Conservation (phyloP, 345 rosid genomes). For the Dovyalis caffra region DNA sequence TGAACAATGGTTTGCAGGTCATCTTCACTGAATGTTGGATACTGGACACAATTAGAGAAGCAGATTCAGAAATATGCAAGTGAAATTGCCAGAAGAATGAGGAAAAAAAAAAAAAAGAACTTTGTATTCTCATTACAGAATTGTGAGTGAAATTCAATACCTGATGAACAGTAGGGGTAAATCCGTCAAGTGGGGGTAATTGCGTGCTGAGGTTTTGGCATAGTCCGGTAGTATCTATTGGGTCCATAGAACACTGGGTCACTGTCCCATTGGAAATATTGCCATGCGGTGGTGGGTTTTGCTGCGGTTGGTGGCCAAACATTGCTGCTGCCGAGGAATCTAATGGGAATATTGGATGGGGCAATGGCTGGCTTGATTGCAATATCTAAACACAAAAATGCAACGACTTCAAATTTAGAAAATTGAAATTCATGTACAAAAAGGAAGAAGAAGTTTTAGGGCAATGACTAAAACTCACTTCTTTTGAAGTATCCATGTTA, state of each 20-base stretch:
- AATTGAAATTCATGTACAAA: neutral
- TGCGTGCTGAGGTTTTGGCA: conserved; percentile 43
- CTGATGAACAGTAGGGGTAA: conserved; percentile 46
- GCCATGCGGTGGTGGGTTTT: conserved; percentile 35
- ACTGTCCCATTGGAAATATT: conserved; percentile 38
- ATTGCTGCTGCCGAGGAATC: conserved; percentile 52
- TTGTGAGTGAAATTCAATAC: too few species aligned
- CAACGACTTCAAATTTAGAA: neutral
- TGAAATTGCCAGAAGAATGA: neutral
- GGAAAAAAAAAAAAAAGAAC: neutral
- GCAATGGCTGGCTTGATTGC: conserved; percentile 44
- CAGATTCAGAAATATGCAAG: neutral
- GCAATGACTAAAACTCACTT: conserved; percentile 48
- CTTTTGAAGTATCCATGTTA: conserved; percentile 64
- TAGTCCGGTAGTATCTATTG: conserved; percentile 28
- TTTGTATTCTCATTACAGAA: too few species aligned
- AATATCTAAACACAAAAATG: conserved; percentile 38
- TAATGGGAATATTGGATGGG: conserved; percentile 44
- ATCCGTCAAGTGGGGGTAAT: conserved; percentile 44
- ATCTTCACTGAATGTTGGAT: conserved; percentile 54
- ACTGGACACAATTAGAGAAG: conserved; percentile 32
- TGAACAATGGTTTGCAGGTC: conserved; percentile 76
- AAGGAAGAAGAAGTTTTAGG: neutral
- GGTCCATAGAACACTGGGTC: conserved; percentile 44
- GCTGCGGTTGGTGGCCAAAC: conserved; percentile 39